Evolutionary conservation across 2,329 filamentous ascomycete species (phyloP).

Genomic region (Aspergillus bombycis): DNA sequence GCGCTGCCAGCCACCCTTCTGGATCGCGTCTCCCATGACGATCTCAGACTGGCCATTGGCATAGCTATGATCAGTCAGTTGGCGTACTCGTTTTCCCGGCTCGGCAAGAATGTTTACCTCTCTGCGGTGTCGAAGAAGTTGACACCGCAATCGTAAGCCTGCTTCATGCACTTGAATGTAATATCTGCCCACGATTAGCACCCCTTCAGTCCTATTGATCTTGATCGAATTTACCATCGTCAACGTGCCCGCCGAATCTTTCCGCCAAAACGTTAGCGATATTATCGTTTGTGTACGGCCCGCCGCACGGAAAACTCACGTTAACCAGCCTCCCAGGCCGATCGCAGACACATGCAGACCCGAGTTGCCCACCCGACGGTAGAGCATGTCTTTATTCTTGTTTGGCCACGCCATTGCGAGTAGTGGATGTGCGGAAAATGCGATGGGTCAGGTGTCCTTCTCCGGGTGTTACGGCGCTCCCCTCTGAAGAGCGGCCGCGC

Average conservation of each 20-base stretch:
- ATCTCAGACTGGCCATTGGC: conserved; percentile 56
- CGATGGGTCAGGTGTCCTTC: neutral
- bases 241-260: conserved; percentile 67
- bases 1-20: conserved; percentile 60
- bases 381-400: conserved; percentile 61
- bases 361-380: conserved; percentile 70
- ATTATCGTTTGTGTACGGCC: neutral
- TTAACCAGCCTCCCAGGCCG: conserved; percentile 59
- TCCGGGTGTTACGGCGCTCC: no score
- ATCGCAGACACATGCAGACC: conserved; percentile 75
- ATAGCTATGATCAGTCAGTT: conserved; percentile 39
- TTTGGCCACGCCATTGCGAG: conserved; percentile 27
- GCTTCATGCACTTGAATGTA: conserved; percentile 46
- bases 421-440: neutral
- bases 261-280: neutral
- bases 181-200: conserved; percentile 20
- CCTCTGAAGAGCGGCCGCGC: neutral
- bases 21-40: conserved; percentile 59
- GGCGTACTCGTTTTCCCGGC: neutral
- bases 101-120: conserved; percentile 29
- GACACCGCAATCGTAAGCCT: conserved; percentile 60
- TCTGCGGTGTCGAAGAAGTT: conserved; percentile 64
- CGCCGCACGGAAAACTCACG: conserved; percentile 22
- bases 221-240: conserved; percentile 54
- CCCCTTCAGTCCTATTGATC: no score